phyloP scores from a whole-genome alignment of 2,329 filamentous ascomycete genomes.

The Aspergillus vadensis region DNA sequence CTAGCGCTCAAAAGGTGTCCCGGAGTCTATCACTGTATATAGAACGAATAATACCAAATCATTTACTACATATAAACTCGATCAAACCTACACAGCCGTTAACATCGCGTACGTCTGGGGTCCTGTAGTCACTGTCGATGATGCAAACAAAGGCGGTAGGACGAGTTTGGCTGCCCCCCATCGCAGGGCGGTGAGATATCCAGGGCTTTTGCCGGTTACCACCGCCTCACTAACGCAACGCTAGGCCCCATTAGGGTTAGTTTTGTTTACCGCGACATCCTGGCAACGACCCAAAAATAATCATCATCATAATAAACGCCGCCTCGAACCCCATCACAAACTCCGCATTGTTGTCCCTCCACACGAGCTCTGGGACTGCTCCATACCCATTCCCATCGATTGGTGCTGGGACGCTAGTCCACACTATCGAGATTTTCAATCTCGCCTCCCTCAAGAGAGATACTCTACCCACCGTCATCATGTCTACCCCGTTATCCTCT shows the following conservation, averaged over 20 bases:
- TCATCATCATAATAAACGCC: constrained; percentile 26
- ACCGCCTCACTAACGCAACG: constrained; percentile 10
- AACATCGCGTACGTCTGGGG: too few species aligned
- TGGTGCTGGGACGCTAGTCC: not conserved
- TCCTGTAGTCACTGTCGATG: too few species aligned
- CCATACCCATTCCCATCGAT: not conserved
- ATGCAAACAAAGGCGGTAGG: not conserved
- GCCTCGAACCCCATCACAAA: constrained; percentile 8
- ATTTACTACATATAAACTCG: too few species aligned
- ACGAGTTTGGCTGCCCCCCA: not conserved
- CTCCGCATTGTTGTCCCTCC: not conserved
- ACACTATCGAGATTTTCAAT: not conserved
- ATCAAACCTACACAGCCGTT: too few species aligned
- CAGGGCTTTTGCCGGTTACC: constrained; percentile 9
- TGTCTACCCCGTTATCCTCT: constrained; percentile 46
- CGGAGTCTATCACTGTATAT: not conserved
- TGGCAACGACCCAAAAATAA: constrained; percentile 28
- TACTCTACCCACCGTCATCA: constrained; percentile 21
- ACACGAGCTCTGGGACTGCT: not conserved
- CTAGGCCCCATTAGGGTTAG: constrained; percentile 27
- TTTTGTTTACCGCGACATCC: constrained; percentile 35
- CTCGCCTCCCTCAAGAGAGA: not conserved
- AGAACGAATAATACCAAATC: not conserved
- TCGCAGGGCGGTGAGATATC: constrained; percentile 17
- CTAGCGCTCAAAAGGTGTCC: constrained; percentile 12